These are phyloP conservation scores for Zygosaccharomyces sapae DNA, from an alignment of 1,139 yeast genomes.

Conservation along the genomic window DNA sequence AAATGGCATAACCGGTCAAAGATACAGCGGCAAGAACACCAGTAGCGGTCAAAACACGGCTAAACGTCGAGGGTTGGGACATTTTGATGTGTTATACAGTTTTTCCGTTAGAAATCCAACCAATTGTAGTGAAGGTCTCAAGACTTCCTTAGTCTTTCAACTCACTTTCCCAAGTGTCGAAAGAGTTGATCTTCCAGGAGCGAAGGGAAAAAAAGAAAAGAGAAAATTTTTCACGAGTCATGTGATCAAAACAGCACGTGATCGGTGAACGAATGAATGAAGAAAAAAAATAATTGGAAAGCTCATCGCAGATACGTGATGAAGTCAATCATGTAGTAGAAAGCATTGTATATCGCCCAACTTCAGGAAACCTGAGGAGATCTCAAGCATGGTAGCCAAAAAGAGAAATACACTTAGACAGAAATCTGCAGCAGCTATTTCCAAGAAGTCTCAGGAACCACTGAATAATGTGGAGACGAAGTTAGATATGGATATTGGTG, in stretches of 20 bases:
- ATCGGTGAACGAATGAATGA: neutral
- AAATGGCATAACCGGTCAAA: slow-evolving; percentile 69
- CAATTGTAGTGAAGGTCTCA: neutral
- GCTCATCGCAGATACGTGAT: neutral
- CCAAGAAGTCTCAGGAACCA: neutral
- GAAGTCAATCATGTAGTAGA: neutral
- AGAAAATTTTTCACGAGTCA: neutral
- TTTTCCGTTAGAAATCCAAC: slow-evolving; percentile 1
- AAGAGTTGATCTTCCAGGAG: neutral
- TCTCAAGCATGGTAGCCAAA: slow-evolving; percentile 40
- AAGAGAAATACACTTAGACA: slow-evolving; percentile 40
- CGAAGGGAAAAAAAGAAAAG: neutral
- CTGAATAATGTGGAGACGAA: neutral
- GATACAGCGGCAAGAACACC: slow-evolving; percentile 54
- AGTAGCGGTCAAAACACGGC: slow-evolving; percentile 40
- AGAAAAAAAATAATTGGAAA: neutral
- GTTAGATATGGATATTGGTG: slow-evolving; percentile 1
- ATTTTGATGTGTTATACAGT: slow-evolving; percentile 28
- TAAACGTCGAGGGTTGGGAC: slow-evolving; percentile 23
- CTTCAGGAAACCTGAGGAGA: neutral
- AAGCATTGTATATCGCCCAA: too few species aligned
- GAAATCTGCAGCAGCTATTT: slow-evolving; percentile 12
- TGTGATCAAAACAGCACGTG: neutral
- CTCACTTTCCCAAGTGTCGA: too few species aligned
- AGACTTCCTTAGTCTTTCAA: neutral